Conservation (phyloP, 2,329 filamentous ascomycete genomes). For the Epichloe uncinata region DNA sequence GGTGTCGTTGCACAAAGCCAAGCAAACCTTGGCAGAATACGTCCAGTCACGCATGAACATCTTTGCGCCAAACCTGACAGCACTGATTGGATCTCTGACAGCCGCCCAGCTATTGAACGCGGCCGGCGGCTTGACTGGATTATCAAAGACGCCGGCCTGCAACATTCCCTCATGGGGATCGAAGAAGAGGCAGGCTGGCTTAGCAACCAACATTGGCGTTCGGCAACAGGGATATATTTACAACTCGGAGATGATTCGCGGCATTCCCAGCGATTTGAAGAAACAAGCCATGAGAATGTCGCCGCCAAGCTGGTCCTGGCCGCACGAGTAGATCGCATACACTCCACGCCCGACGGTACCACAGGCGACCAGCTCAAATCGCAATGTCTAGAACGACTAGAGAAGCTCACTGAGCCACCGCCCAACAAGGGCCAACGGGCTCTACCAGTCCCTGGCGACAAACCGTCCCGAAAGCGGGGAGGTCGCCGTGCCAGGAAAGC, state of each 20-base stretch:
- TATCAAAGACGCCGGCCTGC: constrained; percentile 86
- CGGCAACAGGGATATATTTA: constrained; percentile 89
- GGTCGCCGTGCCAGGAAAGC: constrained; percentile 82
- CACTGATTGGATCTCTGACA: constrained; percentile 79
- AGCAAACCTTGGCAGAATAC: constrained; percentile 77
- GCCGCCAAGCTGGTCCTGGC: constrained; percentile 90
- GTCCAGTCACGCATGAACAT: constrained; percentile 95
- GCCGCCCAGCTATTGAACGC: constrained; percentile 95
- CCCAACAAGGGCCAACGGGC: constrained; percentile 80
- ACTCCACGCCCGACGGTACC: constrained; percentile 68
- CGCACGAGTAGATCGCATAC: constrained; percentile 76
- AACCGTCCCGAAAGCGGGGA: constrained; percentile 83
- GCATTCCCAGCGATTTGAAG: constrained; percentile 75
- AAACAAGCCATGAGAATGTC: constrained; percentile 82
- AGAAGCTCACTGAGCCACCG: constrained; percentile 85
- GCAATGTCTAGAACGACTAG: constrained; percentile 71
- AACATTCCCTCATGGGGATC: constrained; percentile 86
- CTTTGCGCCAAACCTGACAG: constrained; percentile 88
- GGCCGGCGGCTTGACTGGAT: constrained; percentile 72
- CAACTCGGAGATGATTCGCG: constrained; percentile 77
- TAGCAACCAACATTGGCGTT: constrained; percentile 85
- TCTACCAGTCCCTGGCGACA: constrained; percentile 86
- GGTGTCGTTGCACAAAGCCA: constrained; percentile 75
- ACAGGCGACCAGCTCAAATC: constrained; percentile 71
- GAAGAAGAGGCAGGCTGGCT: constrained; percentile 70